Evolutionary conservation across 306 rosid species (phyloP).

Genomic region (Amphicarpaea edgeworthii): DNA sequence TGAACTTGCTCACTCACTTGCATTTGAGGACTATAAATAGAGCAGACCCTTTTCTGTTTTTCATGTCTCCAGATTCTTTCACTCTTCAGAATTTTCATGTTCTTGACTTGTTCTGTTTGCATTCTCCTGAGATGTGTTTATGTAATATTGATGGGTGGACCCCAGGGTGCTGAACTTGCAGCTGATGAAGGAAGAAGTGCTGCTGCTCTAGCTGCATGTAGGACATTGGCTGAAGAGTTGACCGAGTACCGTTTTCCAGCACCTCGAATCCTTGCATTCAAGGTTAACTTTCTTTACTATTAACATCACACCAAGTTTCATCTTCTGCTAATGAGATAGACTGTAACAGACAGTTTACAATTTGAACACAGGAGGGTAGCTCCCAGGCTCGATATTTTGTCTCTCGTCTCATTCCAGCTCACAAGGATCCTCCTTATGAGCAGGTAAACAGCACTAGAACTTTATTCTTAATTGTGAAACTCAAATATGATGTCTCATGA

Average conservation of each 20-base stretch:
- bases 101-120: constrained; percentile 30
- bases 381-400: constrained; percentile 95
- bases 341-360: constrained; percentile 40
- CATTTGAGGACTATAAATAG: no score
- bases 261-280: constrained; percentile 94
- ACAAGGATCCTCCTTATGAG: constrained; percentile 99
- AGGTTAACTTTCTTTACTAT: constrained; percentile 56
- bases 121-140: background rate
- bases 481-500: no score
- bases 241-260: constrained; percentile 95
- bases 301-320: background rate
- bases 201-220: constrained; percentile 95
- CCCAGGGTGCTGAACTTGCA: constrained; percentile 93
- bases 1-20: no score
- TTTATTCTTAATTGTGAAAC: background rate
- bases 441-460: constrained; percentile 67
- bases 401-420: constrained; percentile 94
- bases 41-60: background rate
- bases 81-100: constrained; percentile 22
- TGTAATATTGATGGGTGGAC: constrained; percentile 46
- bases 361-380: constrained; percentile 92
- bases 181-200: constrained; percentile 94
- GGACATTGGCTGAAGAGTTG: constrained; percentile 97
- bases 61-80: constrained; percentile 20
- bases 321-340: constrained; percentile 36